Base-by-base conservation (phyloP, 352 stramenopile species). In the Phytopythium cucurbitacearum region DNA sequence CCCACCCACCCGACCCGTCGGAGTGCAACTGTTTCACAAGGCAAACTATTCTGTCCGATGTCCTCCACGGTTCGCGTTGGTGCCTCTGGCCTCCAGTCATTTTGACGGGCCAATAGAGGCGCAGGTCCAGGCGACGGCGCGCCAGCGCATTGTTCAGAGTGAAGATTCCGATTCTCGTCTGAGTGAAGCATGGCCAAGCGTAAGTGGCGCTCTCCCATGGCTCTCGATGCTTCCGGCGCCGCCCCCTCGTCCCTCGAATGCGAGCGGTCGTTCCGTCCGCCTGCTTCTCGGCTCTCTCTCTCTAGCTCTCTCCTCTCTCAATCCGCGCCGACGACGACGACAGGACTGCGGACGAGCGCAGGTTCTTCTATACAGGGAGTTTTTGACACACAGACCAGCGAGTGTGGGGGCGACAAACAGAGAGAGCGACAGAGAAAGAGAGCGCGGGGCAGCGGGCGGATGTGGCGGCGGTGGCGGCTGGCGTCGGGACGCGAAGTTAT, bases 161-260 rank as follows among this genome's bases (percentile, higher is more conserved):
- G 56, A 76, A 76, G 64, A 76, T 70, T 76, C 64, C 67, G 60
- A 71, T 71, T 73, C 87, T 91, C 80, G 71, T 88, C 63, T 80
- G 78, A 86, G 73, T 83, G 77, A 78, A 85, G 85, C 82, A 91
- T 91, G 80, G 77, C 61, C 69, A 91, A 91, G 73, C 80, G 80
- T 91, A 89, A 76, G 76, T 90, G 56, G 36, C 37, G 33, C 21
- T 39, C 43, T 46, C 40, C 45, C 52, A 5, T 32, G 36, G 45
- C 40, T 44, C 8, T 15, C 21, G n/a, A 12, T 44, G 40, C 4
- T 44, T 12, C 12, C 40, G 40, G 8, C 40, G 40, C 40, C 40
- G 6, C 40, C 7, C 11, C 42, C n/a, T n/a, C 28, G 21, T 16
- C 28, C 45, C 45, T 38, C 32, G 38, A 12, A 48, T 28, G 32